Base-by-base conservation (phyloP, 1,284 basidiomycete species). In the Gomphus bonarii region DNA sequence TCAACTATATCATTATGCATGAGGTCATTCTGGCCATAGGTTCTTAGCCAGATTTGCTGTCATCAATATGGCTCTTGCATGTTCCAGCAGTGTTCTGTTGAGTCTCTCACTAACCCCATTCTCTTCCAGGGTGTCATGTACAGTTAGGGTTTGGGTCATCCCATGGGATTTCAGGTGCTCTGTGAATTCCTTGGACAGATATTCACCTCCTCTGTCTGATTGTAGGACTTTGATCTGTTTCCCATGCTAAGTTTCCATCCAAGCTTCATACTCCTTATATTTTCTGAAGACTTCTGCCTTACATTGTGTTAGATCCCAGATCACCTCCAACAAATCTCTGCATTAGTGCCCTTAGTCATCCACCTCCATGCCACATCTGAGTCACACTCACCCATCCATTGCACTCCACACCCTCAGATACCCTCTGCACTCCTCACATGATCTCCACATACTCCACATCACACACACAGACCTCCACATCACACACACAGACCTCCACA, bases 41-140 rank as follows among this genome's bases (percentile, higher is more conserved):
- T 38, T 59, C 46, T 57, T 59, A 12, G 66, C 68, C 0, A 73
- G 60, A 9, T 61, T 55, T 0, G 67, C 33, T n/a, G 60, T 58
- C 6, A 63, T 44, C 3, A 72, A 60, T 57, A 72, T 62, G 1
- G 66, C 62, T 1, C 65, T 56, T 9, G 61, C 60, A 28, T 60
- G 61, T 16, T 68, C 63, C 4, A 65, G 47, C 16, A 65, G 62
- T 1, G 67, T 72, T 2, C 68, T 47, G 54, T 72, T 73, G 10
- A 63, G 56, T 8, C 62, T 61, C 64, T 76, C 68, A 0, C 67
- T 62, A 6, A 63, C 60, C 3, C 74, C 68, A 50, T 74, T 74
- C 10, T 67, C 64, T 50, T 65, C 60, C 1, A 69, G 69, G 1
- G 70, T 66, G 58, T 75, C 65, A 54, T 74, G 72, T 0, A 68